These are phyloP conservation scores for Alternaria arbusti DNA, from an alignment of 2,329 filamentous ascomycete species.

Conservation along the genomic window DNA sequence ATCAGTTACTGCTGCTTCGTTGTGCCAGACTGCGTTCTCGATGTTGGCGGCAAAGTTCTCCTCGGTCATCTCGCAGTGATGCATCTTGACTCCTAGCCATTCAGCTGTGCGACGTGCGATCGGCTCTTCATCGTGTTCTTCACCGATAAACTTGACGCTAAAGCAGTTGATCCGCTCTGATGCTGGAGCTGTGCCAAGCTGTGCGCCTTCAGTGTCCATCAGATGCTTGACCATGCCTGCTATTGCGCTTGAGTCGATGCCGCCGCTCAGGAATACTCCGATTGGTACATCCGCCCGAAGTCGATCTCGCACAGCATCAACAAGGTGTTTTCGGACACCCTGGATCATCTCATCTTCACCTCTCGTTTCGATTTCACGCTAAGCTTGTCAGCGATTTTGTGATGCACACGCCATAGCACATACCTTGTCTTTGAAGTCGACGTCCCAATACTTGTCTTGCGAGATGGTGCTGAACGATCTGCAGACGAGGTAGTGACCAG, in stretches of 20 bases:
- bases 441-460: slow-evolving; percentile 60
- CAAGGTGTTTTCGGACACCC: slow-evolving; percentile 57
- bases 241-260: slow-evolving; percentile 64
- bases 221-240: slow-evolving; percentile 62
- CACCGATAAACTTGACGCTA: slow-evolving; percentile 60
- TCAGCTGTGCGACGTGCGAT: slow-evolving; percentile 58
- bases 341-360: slow-evolving; percentile 59
- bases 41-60: slow-evolving; percentile 52
- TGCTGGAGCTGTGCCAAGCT: slow-evolving; percentile 53
- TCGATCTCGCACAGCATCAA: slow-evolving; percentile 61
- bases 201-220: slow-evolving; percentile 50
- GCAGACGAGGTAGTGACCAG: slow-evolving; percentile 28
- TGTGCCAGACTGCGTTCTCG: slow-evolving; percentile 55
- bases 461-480: slow-evolving; percentile 48
- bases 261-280: slow-evolving; percentile 64
- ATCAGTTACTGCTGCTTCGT: slow-evolving; percentile 56
- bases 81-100: slow-evolving; percentile 55
- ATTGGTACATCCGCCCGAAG: slow-evolving; percentile 65
- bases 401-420: background rate
- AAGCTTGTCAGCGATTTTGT: background rate
- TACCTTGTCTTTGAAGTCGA: slow-evolving; percentile 61
- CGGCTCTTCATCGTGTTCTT: slow-evolving; percentile 48
- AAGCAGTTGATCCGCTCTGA: slow-evolving; percentile 53
- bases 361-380: slow-evolving; percentile 49
- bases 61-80: slow-evolving; percentile 50